Conservation (phyloP, 148 eudicot species). For the Chenopodium suecicum region DNA sequence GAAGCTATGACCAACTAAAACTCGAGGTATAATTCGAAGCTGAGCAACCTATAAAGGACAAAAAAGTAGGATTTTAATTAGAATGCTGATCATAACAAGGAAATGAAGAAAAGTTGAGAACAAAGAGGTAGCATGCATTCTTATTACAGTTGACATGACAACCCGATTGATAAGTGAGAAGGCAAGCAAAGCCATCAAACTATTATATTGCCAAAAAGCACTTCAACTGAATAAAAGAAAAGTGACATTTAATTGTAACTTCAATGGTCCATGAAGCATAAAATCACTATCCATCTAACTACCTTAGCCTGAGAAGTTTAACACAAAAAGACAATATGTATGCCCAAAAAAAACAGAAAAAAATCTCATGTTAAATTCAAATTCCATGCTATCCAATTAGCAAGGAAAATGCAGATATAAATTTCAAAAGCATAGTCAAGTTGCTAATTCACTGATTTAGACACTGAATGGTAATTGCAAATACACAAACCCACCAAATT, state of each 20-base stretch:
- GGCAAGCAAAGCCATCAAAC: neutral
- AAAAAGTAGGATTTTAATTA: neutral
- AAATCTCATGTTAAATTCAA: neutral
- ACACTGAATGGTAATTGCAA: neutral
- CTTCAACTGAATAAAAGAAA: neutral
- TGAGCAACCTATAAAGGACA: slow-evolving; percentile 53
- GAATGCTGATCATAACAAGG: neutral
- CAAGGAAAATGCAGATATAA: neutral
- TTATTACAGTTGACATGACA: neutral
- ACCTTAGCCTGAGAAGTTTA: neutral
- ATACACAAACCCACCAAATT: slow-evolving; percentile 53
- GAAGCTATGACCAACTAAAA: slow-evolving; percentile 92
- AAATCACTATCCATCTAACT: neutral
- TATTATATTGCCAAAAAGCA: neutral
- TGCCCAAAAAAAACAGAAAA: neutral
- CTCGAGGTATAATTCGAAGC: slow-evolving; percentile 75
- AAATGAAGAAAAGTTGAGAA: neutral
- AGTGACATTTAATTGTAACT: neutral
- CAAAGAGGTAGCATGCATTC: neutral
- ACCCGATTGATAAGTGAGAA: neutral
- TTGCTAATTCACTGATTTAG: neutral
- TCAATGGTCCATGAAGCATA: neutral
- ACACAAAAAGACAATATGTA: neutral
- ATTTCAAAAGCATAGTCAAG: neutral
- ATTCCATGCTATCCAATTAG: neutral